Evolutionary conservation across 192 early-diverging fungal species (phyloP).

Genomic region (Diversispora epigaea): DNA sequence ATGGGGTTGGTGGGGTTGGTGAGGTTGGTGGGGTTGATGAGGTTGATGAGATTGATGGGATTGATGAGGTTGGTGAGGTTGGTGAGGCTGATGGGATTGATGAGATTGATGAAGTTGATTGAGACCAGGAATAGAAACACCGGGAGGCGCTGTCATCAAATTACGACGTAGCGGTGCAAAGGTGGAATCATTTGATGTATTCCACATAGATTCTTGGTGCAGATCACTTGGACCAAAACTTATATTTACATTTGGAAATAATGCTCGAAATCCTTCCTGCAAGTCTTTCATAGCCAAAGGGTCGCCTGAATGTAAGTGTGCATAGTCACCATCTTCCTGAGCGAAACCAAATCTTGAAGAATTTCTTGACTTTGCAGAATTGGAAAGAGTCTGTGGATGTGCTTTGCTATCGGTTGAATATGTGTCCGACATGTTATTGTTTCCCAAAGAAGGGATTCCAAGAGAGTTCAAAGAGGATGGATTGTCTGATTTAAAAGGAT

Average conservation of each 20-base stretch:
- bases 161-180: constrained; percentile 24
- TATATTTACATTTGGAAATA: constrained; percentile 63
- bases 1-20: constrained; percentile 7
- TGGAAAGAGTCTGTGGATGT: neutral
- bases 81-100: neutral
- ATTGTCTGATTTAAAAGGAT: constrained; percentile 30
- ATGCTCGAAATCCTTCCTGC: constrained; percentile 54
- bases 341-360: constrained; percentile 51
- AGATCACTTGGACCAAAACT: constrained; percentile 48
- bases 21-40: too few relatives aligned
- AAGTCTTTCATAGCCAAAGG: constrained; percentile 47
- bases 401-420: constrained; percentile 26
- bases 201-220: constrained; percentile 21
- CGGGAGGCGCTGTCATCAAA: constrained; percentile 28
- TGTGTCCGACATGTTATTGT: constrained; percentile 20
- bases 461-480: constrained; percentile 27
- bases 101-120: constrained; percentile 26
- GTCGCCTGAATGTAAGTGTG: constrained; percentile 26
- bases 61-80: constrained; percentile 19
- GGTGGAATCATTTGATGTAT: constrained; percentile 35
- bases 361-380: constrained; percentile 39
- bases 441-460: constrained; percentile 18
- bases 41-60: constrained; percentile 10
- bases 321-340: constrained; percentile 35
- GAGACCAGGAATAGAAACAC: constrained; percentile 29